Evolutionary conservation across 140 eudicot genomes (phyloP), one percentile per base, ranked within the genome.

Genomic region (Anethum foeniculum): DNA sequence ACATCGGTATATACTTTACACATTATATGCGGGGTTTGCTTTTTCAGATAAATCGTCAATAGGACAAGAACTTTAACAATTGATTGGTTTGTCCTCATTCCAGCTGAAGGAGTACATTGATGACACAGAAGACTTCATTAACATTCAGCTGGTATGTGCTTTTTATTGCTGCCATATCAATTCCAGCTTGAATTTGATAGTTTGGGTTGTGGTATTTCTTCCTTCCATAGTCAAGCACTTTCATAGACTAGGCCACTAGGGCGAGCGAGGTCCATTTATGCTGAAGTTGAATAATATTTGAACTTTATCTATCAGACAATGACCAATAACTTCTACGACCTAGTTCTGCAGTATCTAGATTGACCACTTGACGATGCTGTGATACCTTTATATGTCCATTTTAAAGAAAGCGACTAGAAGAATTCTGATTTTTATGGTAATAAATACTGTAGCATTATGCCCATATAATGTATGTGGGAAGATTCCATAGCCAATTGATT

Each of bases 21-120:
- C 46, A 4, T 71, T 6, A 41, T 36, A 8, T 43, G 15, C 23
- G 1, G 8, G 5, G 9, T 4, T 23, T 73, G 7, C 9, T 28
- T 47, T 47, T 43, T 44, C 18, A 27, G 34, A 77, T 75, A 76
- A 44, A 39, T 71, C 34, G 27, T 43, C 16, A 80, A 60, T 79
- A 12, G 51, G 72, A 6, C 52, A 23, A 16, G 46, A 52, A 19
- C 6, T 79, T 86, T 75, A 60, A 39, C 51, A 27, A 60, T 71
- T 48, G 12, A 32, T 27, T 27, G 12, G 36, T 47, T 47, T 83
- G 77, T 64, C 69, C 51, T 65, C 75, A 32, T 85, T 78, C 77
- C 95, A 94, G 98, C 88, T 94, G 83, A 94, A 94, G 91, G 98
- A 94, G 90, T 93, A 93, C 80, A 93, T 93, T 76, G 98, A 93